Base-by-base conservation (phyloP, 2,329 filamentous ascomycete genomes). In the Alternaria sp. region DNA sequence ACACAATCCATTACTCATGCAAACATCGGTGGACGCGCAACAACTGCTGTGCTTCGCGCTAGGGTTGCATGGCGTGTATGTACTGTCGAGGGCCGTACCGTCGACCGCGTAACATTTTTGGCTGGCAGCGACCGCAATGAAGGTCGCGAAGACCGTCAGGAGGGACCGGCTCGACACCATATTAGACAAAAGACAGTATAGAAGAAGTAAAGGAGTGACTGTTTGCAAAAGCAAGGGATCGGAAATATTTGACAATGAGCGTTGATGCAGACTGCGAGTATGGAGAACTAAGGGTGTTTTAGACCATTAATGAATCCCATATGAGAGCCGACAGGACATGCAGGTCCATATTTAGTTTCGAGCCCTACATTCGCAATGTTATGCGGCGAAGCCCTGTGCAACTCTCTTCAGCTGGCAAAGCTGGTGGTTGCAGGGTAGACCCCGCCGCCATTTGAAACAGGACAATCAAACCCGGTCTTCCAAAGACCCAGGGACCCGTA, bases 21-120 rank as follows among this genome's bases (percentile, higher is more conserved):
- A 77, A 11, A 78, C 61, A 43, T 78, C 75, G 28, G 72, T 67
- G 38, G 66, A 71, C 18, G 75, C 74, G 61, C 75, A 78, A 61
- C 75, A 78, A 28, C 71, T 74, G 52, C 72, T 75, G 47, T 76
- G 72, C 41, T 68, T 67, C 16, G 73, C 66, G 28, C 43, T 57
- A 4, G 71, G 61, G 38, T 74, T 74, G 55, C 75, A 78, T 54
- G 74, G 69, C n/a, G 60, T 67, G 51, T 67, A 76, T 34, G 68
- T 65, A 26, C 63, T 56, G 59, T 75, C 70, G 42, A 76, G 71
- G 57, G 62, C 57, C 38, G 62, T 64, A 24, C 75, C 75, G 39
- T 74, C 67, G 44, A 76, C 66, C 34, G 64, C 64, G 52, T 75
- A 78, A 63, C 75, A 78, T 63, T 64, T 68, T 43, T 70, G 66